Evolutionary conservation across 495 filamentous ascomycete species (phyloP).

Genomic region (Lasiosphaeris hirsuta): DNA sequence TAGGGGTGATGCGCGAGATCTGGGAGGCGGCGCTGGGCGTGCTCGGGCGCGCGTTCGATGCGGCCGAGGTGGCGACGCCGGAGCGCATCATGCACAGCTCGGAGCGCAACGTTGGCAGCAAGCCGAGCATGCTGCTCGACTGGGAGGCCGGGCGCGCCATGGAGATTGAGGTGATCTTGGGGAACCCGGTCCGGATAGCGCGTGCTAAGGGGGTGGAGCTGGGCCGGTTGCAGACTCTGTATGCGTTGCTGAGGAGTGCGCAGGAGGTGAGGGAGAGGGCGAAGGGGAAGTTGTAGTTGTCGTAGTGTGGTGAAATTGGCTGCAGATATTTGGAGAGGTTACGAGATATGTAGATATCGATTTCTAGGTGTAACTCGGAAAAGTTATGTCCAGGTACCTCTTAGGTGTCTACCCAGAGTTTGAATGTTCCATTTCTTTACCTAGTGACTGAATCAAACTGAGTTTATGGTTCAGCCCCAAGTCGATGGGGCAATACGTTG

Average conservation of each 20-base stretch:
- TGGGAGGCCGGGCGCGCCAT: constrained; percentile 53
- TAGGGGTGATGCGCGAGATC: constrained; percentile 57
- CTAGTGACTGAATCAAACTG: no score
- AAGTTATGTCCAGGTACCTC: no score
- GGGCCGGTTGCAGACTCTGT: constrained; percentile 51
- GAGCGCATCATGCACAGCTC: constrained; percentile 54
- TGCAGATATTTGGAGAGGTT: no score
- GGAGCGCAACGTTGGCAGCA: constrained; percentile 52
- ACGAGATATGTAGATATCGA: no score
- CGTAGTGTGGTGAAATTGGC: no score
- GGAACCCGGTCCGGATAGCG: constrained; percentile 56
- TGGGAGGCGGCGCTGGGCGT: constrained; percentile 52
- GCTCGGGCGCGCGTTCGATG: constrained; percentile 39
- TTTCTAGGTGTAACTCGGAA: no score
- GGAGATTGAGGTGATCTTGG: constrained; percentile 62
- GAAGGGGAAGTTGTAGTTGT: constrained; percentile 31
- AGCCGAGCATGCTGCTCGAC: constrained; percentile 59
- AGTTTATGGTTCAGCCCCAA: no score
- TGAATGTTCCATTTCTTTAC: no score
- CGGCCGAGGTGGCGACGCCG: constrained; percentile 46
- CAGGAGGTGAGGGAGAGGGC: constrained; percentile 40
- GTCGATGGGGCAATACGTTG: no score
- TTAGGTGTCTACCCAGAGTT: no score
- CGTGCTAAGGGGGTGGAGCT: constrained; percentile 48
- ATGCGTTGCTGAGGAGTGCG: constrained; percentile 47